These are phyloP conservation scores for Wallacemonas rigidus DNA, from an alignment of 208 protist genomes.

Conservation along the genomic window DNA sequence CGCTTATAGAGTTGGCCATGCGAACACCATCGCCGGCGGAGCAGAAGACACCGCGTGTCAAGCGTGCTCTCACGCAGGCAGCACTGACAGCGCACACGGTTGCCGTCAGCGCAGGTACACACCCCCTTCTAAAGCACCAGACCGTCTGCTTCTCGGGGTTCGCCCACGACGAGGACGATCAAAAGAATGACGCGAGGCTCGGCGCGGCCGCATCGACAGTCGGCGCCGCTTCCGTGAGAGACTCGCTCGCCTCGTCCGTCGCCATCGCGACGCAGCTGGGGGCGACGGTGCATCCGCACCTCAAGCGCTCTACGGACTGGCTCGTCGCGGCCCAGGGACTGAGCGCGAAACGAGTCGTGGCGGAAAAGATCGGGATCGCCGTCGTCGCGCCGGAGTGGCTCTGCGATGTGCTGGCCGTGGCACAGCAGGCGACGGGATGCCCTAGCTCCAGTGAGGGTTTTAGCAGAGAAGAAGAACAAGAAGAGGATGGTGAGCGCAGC, in stretches of 20 bases:
- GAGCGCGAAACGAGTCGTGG: constrained; percentile 70
- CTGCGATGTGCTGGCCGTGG: background rate
- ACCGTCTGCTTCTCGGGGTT: constrained; percentile 41
- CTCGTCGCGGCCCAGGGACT: constrained; percentile 71
- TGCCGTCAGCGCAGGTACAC: background rate
- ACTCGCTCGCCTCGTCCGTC: background rate
- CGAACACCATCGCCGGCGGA: background rate
- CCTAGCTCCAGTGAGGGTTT: too few relatives aligned
- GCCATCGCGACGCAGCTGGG: constrained; percentile 25
- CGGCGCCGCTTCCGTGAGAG: background rate
- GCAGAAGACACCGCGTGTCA: background rate
- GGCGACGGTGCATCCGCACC: constrained; percentile 32
- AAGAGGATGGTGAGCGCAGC: background rate
- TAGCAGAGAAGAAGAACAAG: background rate
- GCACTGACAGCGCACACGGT: background rate
- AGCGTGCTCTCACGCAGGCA: background rate
- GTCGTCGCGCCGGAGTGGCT: constrained; percentile 67
- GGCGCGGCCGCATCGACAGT: background rate
- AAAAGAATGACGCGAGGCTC: background rate
- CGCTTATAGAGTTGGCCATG: background rate
- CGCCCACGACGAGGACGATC: background rate
- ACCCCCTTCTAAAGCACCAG: constrained; percentile 14
- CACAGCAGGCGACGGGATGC: too few relatives aligned
- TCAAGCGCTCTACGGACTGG: constrained; percentile 47
- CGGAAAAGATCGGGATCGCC: constrained; percentile 46